Evolutionary conservation across 2,329 filamentous ascomycete genomes (phyloP), one percentile per base, ranked within the genome.

Genomic region (Amesomyces nigricolor): DNA sequence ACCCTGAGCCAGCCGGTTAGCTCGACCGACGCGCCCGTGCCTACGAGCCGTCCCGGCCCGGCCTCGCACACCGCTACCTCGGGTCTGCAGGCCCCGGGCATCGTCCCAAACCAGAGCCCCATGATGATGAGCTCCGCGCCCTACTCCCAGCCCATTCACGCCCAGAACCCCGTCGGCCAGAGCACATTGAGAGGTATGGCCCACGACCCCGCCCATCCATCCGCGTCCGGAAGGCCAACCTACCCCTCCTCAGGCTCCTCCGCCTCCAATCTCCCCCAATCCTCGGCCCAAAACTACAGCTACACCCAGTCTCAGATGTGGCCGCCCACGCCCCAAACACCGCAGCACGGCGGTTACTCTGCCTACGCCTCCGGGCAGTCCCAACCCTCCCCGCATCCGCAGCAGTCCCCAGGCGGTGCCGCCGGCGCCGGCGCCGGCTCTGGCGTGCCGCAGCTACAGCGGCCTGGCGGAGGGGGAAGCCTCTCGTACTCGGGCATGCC

Each of bases 121-220:
- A 76, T 84, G 73, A 83, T 87, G 79, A 83, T 83, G 78, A 78
- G 79, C 62, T 80, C 70, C 63, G 81, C 74, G 59, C 77, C 81
- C 1, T 95, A 91, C 71, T 82, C 85, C 52, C 87, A 86, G 66
- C 80, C 88, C 52, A 76, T 85, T 49, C 85, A 88, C 66, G 80
- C 86, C 37, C 88, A 88, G 66, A 86, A 82, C 66, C 78, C 85
- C 39, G 83, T 91, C 67, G 87, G 89, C 67, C 86, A 89, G 22
- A 84, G 85, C 38, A 53, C 77, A 22, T 83, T 90, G 70, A 83
- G 88, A 71, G 79, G 81, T 67, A 85, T 87, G 73, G 80, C 82
- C 60, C 82, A 84, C 72, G 76, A 67, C 72, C 82, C 69, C 63
- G 71, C 70, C 72, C 81, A 88, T 70, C 85, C 85, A 64, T 79